Base-by-base conservation (phyloP, 148 eudicot genomes). In the Hydrangea macrophylla region DNA sequence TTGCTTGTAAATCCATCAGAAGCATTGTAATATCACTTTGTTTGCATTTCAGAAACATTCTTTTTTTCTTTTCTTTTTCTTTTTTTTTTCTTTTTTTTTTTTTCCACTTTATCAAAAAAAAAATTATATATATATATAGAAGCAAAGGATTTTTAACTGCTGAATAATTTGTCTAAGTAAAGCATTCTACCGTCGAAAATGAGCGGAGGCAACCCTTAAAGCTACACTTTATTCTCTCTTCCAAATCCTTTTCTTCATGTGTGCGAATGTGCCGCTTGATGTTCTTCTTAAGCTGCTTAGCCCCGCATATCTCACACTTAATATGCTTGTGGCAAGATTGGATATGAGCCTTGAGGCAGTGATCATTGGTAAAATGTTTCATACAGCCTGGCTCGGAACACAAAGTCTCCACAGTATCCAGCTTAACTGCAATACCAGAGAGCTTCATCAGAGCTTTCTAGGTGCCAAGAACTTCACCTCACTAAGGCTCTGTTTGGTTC, bases 351-450 rank as follows among this genome's bases (percentile, higher is more conserved):
- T 66, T 81, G 28, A 94, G 96, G 72, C 97, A 88, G 23, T 85
- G 50, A 13, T 58, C 62, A 54, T 88, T 94, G 10, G 85, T 70
- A 60, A 94, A 94, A 60, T 82, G 68, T 76, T 88, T 90, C 90
- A 83, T 73, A 76, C 98, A 94, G 54, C 83, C 80, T 7, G 95
- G 96, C 64, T 90, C 97, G 11, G 81, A 70, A 75, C 98, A 94
- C 27, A 80, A 79, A 31, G 79, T 83, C 84, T 94, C 98, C 8
- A 85, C 76, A 2, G 85, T 73, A 35, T 86, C 83, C 76, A 85
- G 70, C 80, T 82, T 83, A 32, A 86, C 98, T 94, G 96, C 76
- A 80, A 45, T 3, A 6, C 2, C 3, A 20, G 25, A 65, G 9
- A 6, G 28, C 9, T 15, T 26, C 7, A 62, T 51, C 35, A 69